Conservation (phyloP, 164 flowering plant genomes). For the Vitis labrusca region DNA sequence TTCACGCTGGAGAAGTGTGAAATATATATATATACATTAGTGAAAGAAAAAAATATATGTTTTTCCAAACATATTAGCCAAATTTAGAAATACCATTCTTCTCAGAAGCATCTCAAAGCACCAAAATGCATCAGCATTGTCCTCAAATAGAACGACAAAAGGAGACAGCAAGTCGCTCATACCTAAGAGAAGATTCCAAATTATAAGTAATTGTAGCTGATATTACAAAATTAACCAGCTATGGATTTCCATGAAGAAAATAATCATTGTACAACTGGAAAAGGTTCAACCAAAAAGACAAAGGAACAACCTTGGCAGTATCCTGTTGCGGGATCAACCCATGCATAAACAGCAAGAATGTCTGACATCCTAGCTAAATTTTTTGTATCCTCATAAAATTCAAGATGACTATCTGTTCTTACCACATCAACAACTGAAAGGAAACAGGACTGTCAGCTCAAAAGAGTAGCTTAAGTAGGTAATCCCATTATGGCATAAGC, state of each 20-base stretch:
- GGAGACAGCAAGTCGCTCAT: constrained; percentile 95
- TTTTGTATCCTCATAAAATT: constrained; percentile 71
- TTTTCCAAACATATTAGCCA: not conserved
- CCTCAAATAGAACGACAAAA: constrained; percentile 86
- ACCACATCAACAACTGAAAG: constrained; percentile 89
- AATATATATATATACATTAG: constrained; percentile 8
- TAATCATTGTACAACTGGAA: not conserved
- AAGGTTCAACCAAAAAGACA: constrained; percentile 4
- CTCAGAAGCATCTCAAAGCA: constrained; percentile 94
- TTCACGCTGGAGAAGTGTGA: constrained; percentile 57
- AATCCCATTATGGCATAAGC: not conserved
- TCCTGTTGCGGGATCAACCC: constrained; percentile 96
- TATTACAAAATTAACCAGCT: not conserved
- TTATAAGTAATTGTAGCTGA: not conserved
- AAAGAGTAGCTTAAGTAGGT: constrained; percentile 3
- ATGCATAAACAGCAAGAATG: constrained; percentile 93
- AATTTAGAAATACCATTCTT: constrained; percentile 62
- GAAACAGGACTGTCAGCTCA: constrained; percentile 6
- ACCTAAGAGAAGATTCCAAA: constrained; percentile 45
- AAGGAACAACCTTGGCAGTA: constrained; percentile 78
- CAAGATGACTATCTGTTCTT: constrained; percentile 92
- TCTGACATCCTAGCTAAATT: constrained; percentile 92
- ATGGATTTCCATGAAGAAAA: not conserved
- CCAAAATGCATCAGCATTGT: constrained; percentile 96
- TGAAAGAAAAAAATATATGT: constrained; percentile 1